These are phyloP conservation scores for Agastache rugosa DNA, from an alignment of 257 asterid genomes.

Conservation along the genomic window DNA sequence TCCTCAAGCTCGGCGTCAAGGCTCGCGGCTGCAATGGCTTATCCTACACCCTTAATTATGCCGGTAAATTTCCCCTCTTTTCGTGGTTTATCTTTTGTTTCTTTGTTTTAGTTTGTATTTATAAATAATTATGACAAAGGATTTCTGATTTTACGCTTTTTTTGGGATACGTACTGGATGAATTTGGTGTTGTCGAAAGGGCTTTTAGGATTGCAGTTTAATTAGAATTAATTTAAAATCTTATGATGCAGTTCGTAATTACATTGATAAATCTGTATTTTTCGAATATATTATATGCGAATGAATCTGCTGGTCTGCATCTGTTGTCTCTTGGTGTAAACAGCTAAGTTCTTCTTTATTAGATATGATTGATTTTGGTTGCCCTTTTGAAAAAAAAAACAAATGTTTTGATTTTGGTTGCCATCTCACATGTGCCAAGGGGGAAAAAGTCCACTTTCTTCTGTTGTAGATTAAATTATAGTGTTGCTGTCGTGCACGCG, in stretches of 20 bases:
- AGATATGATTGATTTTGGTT: slow-evolving; percentile 14
- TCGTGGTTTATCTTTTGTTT: slow-evolving; percentile 65
- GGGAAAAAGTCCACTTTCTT: neutral
- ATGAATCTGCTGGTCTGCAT: neutral
- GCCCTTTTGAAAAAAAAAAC: neutral
- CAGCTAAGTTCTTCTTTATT: neutral
- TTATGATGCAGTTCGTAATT: neutral
- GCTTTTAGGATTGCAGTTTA: neutral
- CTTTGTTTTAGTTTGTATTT: neutral
- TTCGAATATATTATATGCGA: neutral
- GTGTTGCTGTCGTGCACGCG: neutral
- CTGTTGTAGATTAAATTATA: neutral
- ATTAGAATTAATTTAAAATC: neutral
- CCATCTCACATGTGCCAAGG: no score
- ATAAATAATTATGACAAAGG: no score
- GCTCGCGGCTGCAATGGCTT: slow-evolving; percentile 99
- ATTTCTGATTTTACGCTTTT: neutral
- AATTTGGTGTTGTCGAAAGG: neutral
- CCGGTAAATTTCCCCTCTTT: slow-evolving; percentile 59
- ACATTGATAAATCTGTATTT: neutral
- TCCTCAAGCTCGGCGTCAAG: slow-evolving; percentile 96
- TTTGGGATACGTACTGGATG: neutral
- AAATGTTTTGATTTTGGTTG: no score
- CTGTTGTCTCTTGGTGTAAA: neutral
- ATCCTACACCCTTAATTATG: slow-evolving; percentile 96